Conservation (phyloP, 257 asterid species). For the Nicotiana tabacum region DNA sequence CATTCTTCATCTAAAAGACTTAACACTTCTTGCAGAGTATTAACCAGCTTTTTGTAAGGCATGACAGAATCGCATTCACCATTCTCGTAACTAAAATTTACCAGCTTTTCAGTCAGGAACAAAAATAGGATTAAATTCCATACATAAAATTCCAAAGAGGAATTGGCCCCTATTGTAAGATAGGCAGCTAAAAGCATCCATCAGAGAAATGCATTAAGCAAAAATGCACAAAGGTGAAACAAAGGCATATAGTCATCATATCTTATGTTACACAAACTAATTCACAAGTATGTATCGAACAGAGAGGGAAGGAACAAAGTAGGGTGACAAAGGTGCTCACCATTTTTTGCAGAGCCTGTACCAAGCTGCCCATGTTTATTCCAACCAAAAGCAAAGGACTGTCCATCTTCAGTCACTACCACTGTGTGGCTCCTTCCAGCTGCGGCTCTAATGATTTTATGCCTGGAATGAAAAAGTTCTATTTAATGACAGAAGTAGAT, state of each 20-base stretch:
- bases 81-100: too few relatives aligned
- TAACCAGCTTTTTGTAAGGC: too few relatives aligned
- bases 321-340: constrained; percentile 31
- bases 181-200: too few relatives aligned
- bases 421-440: constrained; percentile 90
- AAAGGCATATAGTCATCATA: background rate
- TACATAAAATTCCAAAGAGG: too few relatives aligned
- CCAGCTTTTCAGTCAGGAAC: too few relatives aligned
- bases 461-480: constrained; percentile 33
- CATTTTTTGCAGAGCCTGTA: constrained; percentile 70
- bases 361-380: constrained; percentile 96
- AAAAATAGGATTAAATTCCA: too few relatives aligned
- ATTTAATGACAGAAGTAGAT: background rate
- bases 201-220: too few relatives aligned
- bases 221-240: background rate
- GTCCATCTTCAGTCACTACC: constrained; percentile 74
- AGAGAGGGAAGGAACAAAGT: background rate
- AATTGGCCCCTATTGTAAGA: too few relatives aligned
- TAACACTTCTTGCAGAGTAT: too few relatives aligned
- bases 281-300: background rate
- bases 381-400: constrained; percentile 88
- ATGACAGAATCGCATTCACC: too few relatives aligned
- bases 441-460: constrained; percentile 63
- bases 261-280: too few relatives aligned
- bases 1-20: too few relatives aligned